Base-by-base conservation (phyloP, 1,139 yeast species). In the Protomyces inundatus region DNA sequence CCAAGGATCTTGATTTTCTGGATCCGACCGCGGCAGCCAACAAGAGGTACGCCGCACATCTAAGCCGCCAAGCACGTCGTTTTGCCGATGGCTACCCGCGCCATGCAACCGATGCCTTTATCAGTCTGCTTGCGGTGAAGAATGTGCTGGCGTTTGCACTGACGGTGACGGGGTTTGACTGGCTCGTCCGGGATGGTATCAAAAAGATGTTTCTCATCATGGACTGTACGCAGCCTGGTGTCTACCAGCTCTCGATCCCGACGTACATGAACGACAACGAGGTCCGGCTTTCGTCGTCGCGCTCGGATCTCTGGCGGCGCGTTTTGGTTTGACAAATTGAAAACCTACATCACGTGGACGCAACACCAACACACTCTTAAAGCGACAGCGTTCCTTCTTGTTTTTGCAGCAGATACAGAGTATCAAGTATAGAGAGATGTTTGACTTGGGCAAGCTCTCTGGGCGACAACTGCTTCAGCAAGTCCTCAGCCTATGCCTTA, bases 41-140 rank as follows among this genome's bases (percentile, higher is more conserved):
- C n/a, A n/a, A n/a, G n/a, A n/a, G n/a, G n/a, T n/a, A n/a, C n/a
- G n/a, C n/a, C n/a, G n/a, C n/a, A n/a, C n/a, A n/a, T n/a, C n/a
- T n/a, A n/a, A n/a, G n/a, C n/a, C n/a, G n/a, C n/a, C n/a, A n/a
- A n/a, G n/a, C n/a, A n/a, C n/a, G n/a, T n/a, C n/a, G n/a, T n/a
- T 54, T 68, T 59, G 68, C 69, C 10, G 69, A 68, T 53, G 69
- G 68, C n/a, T 64, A 66, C 52, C 62, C 65, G 16, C 55, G 64
- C 34, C 54, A 66, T 23, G 65, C 64, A 34, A 61, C 65, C 30
- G 69, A 68, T 16, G 66, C 67, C 33, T 67, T 68, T 57, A 65
- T 68, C 52, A 54, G 66, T 45, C 51, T 68, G 30, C 57, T 66
- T 12, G 58, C 67, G 54, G 66, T 66, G 55, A 68, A 68, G 62